phyloP scores from a whole-genome alignment of 805 yeast genomes.

The Hanseniaspora mollemarum region DNA sequence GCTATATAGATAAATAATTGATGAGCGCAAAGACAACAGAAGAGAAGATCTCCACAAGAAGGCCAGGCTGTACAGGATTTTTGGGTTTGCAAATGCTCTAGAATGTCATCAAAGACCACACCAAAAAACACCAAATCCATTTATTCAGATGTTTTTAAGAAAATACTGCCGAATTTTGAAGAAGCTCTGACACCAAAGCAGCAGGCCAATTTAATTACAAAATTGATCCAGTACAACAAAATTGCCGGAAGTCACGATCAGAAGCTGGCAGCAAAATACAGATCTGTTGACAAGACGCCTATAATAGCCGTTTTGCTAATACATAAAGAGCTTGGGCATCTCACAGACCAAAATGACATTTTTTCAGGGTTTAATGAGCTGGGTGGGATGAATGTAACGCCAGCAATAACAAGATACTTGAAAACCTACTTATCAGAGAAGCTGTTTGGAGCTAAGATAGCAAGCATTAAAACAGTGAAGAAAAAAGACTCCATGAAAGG shows the following conservation, averaged over 20 bases:
- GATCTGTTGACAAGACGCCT: slow-evolving; percentile 5
- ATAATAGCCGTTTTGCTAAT: not conserved
- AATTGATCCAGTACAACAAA: slow-evolving; percentile 4
- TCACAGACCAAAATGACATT: not conserved
- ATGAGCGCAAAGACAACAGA: no score
- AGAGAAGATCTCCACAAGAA: no score
- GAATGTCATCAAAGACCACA: not conserved
- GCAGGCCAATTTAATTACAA: not conserved
- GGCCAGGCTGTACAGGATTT: no score
- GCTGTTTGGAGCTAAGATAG: not conserved
- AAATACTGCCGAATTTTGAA: slow-evolving; percentile 8
- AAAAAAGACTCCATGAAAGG: slow-evolving; percentile 8
- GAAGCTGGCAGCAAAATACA: not conserved
- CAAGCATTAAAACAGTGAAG: not conserved
- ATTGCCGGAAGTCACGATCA: not conserved
- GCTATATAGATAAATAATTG: no score
- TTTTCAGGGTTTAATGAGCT: not conserved
- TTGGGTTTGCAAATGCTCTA: not conserved
- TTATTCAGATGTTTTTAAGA: not conserved
- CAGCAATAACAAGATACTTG: not conserved
- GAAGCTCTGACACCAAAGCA: not conserved
- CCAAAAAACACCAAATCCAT: not conserved
- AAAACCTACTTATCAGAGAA: slow-evolving; percentile 3
- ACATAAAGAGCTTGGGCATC: not conserved
- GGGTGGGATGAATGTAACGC: not conserved